Conservation (phyloP, 495 filamentous ascomycete species). For the Aspergillus sclerotioniger region DNA sequence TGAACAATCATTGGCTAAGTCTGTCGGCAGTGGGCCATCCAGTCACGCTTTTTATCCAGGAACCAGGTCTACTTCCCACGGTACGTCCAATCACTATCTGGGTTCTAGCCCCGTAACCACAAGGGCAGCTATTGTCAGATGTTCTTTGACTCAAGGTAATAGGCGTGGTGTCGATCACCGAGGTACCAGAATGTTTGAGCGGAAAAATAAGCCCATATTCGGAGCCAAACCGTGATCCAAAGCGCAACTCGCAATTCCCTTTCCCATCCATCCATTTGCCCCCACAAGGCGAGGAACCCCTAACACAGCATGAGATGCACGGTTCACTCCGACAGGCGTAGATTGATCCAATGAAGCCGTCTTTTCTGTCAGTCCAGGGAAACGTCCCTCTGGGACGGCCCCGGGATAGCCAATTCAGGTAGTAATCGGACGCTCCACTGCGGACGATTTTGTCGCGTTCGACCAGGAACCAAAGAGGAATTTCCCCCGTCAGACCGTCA, state of each 20-base stretch:
- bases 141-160: conserved; percentile 4
- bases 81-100: conserved; percentile 3
- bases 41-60: background rate
- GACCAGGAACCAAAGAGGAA: conserved; percentile 19
- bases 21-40: background rate
- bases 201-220: conserved; percentile 4
- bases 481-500: conserved; percentile 16
- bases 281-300: conserved; percentile 17
- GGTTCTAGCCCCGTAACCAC: background rate
- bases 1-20: background rate
- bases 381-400: conserved; percentile 8
- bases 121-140: conserved; percentile 6
- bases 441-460: background rate
- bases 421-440: background rate
- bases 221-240: conserved; percentile 9
- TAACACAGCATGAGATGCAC: conserved; percentile 11
- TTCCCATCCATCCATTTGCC: conserved; percentile 10
- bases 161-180: conserved; percentile 14
- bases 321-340: conserved; percentile 9
- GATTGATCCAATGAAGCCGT: conserved; percentile 12
- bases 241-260: conserved; percentile 17
- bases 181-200: background rate
- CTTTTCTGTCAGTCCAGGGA: conserved; percentile 12
- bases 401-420: conserved; percentile 1
- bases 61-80: background rate